A percentile compares a stretch with the other conserved stretches of the same genome.
Evolutionary conservation across 208 protist genomes (phyloP).

Genomic region (Trypanosoma avium): DNA sequence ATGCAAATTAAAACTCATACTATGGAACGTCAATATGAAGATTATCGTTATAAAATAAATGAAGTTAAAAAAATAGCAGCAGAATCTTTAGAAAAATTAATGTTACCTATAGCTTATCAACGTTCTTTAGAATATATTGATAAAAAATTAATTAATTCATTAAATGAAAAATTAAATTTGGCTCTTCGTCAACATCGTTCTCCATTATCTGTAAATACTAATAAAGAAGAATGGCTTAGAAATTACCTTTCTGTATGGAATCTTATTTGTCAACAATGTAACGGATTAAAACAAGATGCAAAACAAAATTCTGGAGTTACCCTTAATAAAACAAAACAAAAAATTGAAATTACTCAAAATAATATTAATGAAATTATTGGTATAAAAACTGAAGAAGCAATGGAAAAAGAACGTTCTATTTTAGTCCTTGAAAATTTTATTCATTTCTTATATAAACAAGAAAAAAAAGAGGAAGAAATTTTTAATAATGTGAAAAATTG

Average conservation of each 20-base stretch:
- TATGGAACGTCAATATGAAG: conserved; percentile 18
- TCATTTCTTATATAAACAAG: conserved; percentile 2
- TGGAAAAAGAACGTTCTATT: conserved; percentile 2
- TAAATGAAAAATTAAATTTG: not conserved
- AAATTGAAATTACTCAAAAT: not conserved
- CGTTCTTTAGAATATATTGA: conserved; percentile 10
- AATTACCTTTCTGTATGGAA: conserved; percentile 17
- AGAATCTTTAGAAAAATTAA: not conserved
- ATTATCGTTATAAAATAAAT: conserved; percentile 10
- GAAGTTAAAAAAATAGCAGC: not conserved
- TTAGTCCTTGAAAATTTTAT: conserved; percentile 10
- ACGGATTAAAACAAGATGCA: not conserved
- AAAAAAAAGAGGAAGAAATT: conserved; percentile 4
- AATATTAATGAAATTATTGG: conserved; percentile 7
- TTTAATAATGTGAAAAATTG: conserved; percentile 2
- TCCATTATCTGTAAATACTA: not conserved
- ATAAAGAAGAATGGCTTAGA: conserved; percentile 21
- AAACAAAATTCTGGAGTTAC: not conserved
- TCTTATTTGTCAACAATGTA: conserved; percentile 4
- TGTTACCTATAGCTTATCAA: not conserved
- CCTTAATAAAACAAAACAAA: not conserved
- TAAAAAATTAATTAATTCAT: conserved; percentile 2
- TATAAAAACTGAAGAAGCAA: conserved; percentile 2
- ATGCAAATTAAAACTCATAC: conserved; percentile 17
- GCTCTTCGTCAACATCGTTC: not conserved